A percentile compares a stretch with the other conserved stretches of the same genome.
These are phyloP conservation scores for Moringa oleifera DNA, from an alignment of 345 rosid species.

Conservation along the genomic window DNA sequence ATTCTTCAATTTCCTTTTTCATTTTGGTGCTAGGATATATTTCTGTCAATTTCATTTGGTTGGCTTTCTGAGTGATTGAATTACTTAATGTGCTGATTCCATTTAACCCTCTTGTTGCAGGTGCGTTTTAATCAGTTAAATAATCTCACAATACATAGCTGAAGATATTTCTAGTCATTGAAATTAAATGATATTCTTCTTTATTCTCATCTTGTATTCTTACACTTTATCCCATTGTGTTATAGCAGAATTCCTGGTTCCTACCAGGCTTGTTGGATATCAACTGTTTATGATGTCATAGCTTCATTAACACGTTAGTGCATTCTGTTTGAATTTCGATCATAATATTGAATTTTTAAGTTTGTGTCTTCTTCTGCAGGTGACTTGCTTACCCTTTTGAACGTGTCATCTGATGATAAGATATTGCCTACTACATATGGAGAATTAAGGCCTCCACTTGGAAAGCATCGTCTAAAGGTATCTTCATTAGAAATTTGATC, in stretches of 20 bases:
- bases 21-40: not conserved
- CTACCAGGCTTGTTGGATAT: not conserved
- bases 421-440: slow-evolving; percentile 92
- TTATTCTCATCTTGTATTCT: no score
- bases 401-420: slow-evolving; percentile 70
- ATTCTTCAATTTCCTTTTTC: no score
- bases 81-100: no score
- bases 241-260: not conserved
- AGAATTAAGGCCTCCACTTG: slow-evolving; percentile 92
- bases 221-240: no score
- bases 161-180: not conserved
- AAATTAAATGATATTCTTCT: no score
- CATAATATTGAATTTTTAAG: slow-evolving; percentile 12
- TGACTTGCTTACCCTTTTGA: slow-evolving; percentile 66
- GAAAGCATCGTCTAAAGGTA: slow-evolving; percentile 97
- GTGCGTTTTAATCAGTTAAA: not conserved
- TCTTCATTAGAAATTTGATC: slow-evolving; percentile 9
- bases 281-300: not conserved
- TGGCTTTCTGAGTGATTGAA: no score
- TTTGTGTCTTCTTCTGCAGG: slow-evolving; percentile 39
- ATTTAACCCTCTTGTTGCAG: no score
- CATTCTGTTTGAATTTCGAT: slow-evolving; percentile 1
- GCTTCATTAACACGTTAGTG: not conserved
- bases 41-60: not conserved
- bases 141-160: not conserved